phyloP scores from a whole-genome alignment of 1,284 basidiomycete genomes.

The Ustilago trichophora region DNA sequence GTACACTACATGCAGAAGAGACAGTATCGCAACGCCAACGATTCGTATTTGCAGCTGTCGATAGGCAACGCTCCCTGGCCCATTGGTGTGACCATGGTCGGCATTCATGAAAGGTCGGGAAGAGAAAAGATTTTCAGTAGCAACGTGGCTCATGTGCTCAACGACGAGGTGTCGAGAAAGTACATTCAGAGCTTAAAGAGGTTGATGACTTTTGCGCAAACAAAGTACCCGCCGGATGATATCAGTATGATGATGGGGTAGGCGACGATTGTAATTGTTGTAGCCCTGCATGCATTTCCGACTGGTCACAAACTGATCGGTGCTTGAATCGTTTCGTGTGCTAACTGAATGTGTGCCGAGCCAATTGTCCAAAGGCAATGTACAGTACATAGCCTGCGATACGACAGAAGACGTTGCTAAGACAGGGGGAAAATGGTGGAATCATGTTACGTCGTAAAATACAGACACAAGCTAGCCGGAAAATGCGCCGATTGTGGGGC shows the following conservation, averaged over 20 bases:
- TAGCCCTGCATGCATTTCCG: too few relatives aligned
- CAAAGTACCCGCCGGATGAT: constrained; percentile 53
- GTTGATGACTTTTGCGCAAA: constrained; percentile 68
- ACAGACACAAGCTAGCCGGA: too few relatives aligned
- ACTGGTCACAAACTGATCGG: too few relatives aligned
- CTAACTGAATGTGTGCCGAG: too few relatives aligned
- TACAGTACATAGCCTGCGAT: too few relatives aligned
- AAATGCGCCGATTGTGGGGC: constrained; percentile 12
- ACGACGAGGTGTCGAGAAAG: constrained; percentile 97
- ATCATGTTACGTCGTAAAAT: too few relatives aligned
- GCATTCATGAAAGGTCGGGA: constrained; percentile 96
- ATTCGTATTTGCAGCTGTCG: constrained; percentile 92
- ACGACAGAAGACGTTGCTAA: too few relatives aligned
- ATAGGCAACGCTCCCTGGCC: constrained; percentile 99
- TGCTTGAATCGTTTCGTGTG: too few relatives aligned
- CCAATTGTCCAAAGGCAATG: too few relatives aligned
- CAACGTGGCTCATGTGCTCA: constrained; percentile 96
- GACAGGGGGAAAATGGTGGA: too few relatives aligned
- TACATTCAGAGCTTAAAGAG: constrained; percentile 98
- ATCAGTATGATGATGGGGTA: constrained; percentile 58
- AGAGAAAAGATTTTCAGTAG: constrained; percentile 96
- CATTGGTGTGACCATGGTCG: constrained; percentile 98
- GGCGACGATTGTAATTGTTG: too few relatives aligned
- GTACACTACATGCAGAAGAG: constrained; percentile 95
- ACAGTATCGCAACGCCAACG: constrained; percentile 93